Percentiles rank a stretch among this genome's conserved stretches.
Conservation (phyloP, 345 rosid species). For the Passiflora organensis region DNA sequence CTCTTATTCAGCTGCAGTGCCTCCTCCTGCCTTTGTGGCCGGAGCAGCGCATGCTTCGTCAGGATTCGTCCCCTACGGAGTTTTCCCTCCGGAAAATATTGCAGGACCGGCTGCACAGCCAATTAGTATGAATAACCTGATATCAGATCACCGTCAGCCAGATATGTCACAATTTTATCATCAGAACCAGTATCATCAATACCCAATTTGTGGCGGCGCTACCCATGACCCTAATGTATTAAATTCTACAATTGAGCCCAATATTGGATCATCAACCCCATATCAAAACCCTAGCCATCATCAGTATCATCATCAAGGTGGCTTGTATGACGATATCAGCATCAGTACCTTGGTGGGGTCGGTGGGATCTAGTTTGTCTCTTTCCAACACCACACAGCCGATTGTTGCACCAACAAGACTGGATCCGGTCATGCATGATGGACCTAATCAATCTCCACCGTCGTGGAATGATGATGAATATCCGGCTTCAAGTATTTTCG, state of each 20-base stretch:
- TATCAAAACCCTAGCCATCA: constrained; percentile 19
- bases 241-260: not conserved
- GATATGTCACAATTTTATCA: constrained; percentile 9
- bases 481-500: constrained; percentile 51
- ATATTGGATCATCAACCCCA: constrained; percentile 11
- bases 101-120: constrained; percentile 20
- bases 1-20: constrained; percentile 4
- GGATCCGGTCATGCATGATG: constrained; percentile 41
- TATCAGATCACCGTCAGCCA: constrained; percentile 21
- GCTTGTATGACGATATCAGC: constrained; percentile 25
- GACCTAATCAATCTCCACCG: constrained; percentile 44
- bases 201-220: not conserved
- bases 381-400: constrained; percentile 24
- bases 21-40: constrained; percentile 6
- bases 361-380: constrained; percentile 40
- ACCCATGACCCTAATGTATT: not conserved
- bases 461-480: constrained; percentile 66
- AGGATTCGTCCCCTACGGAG: constrained; percentile 12
- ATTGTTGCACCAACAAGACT: constrained; percentile 31
- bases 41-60: constrained; percentile 14
- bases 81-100: constrained; percentile 16
- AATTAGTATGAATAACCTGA: constrained; percentile 19
- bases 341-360: constrained; percentile 38
- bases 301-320: constrained; percentile 18
- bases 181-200: constrained; percentile 9